A percentile compares a stretch with the other conserved stretches of the same genome.
Conservation (phyloP, 805 yeast genomes). For the Pichia exigua region DNA sequence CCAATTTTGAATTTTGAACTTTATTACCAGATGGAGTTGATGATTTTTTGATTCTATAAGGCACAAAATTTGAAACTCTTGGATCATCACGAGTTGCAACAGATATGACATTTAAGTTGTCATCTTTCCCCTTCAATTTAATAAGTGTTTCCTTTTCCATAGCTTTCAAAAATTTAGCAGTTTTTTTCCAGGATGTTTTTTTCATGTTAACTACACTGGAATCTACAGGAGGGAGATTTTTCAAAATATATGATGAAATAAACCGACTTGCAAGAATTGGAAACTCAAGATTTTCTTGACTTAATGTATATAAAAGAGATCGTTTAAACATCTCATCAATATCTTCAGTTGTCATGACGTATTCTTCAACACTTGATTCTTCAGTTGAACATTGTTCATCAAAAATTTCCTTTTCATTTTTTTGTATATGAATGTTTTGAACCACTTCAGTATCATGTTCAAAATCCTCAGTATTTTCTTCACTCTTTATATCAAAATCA, state of each 20-base stretch:
- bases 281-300: constrained; percentile 43
- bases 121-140: constrained; percentile 76
- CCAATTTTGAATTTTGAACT: not conserved
- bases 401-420: not conserved
- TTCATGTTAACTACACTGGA: constrained; percentile 50
- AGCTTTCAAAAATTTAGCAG: constrained; percentile 74
- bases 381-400: constrained; percentile 7
- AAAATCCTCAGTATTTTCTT: not conserved
- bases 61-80: constrained; percentile 50
- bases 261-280: constrained; percentile 73
- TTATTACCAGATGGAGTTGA: not conserved
- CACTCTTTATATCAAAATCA: constrained; percentile 5
- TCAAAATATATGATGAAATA: constrained; percentile 60
- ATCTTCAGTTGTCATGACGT: constrained; percentile 47
- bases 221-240: constrained; percentile 67
- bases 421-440: not conserved
- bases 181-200: constrained; percentile 83
- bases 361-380: constrained; percentile 24
- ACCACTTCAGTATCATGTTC: not conserved
- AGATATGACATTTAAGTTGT: constrained; percentile 56
- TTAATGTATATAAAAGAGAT: constrained; percentile 63
- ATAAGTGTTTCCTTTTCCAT: constrained; percentile 73
- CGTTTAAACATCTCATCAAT: constrained; percentile 68
- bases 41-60: constrained; percentile 41
- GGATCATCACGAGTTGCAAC: constrained; percentile 40